Evolutionary conservation across 805 yeast species (phyloP).

Genomic region (Metschnikowia hibisci): DNA sequence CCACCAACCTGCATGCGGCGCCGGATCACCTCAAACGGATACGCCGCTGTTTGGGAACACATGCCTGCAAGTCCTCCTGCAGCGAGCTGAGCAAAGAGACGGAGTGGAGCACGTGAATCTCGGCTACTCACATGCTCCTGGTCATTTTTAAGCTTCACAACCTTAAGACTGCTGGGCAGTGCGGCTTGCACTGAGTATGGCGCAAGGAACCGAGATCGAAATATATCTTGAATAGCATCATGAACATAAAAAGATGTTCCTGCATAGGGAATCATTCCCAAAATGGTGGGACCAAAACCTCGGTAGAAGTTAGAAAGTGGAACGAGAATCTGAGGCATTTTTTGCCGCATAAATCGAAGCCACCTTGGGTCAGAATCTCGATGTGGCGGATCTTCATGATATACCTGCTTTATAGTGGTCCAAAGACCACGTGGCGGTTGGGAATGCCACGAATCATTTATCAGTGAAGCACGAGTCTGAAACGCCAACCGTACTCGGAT

Average conservation of each 20-base stretch:
- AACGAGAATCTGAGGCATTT: conserved; percentile 29
- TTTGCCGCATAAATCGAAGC: conserved; percentile 32
- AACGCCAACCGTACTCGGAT: conserved; percentile 90
- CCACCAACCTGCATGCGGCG: conserved; percentile 96
- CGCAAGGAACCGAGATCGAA: conserved; percentile 58
- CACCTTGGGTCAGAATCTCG: conserved; percentile 32
- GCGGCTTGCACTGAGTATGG: conserved; percentile 44
- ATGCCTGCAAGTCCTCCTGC: conserved; percentile 98
- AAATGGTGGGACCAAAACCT: conserved; percentile 88
- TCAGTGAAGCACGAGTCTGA: conserved; percentile 52
- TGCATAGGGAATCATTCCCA: conserved; percentile 97
- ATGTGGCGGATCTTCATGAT: conserved; percentile 36
- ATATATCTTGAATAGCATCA: conserved; percentile 82
- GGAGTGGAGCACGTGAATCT: conserved; percentile 59
- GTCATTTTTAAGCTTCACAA: conserved; percentile 17
- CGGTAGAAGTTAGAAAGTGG: conserved; percentile 74
- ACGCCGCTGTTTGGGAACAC: conserved; percentile 92
- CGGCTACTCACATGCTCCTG: conserved; percentile 26
- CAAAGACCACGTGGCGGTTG: conserved; percentile 12
- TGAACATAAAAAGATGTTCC: conserved; percentile 96
- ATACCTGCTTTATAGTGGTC: conserved; percentile 31
- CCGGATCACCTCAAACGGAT: conserved; percentile 92
- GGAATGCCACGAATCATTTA: conserved; percentile 9
- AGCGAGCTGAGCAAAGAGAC: conserved; percentile 84
- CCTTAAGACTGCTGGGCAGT: conserved; percentile 10